Conservation (phyloP, 371 early-diverging fungal species). For the Catenaria anguillulae region DNA sequence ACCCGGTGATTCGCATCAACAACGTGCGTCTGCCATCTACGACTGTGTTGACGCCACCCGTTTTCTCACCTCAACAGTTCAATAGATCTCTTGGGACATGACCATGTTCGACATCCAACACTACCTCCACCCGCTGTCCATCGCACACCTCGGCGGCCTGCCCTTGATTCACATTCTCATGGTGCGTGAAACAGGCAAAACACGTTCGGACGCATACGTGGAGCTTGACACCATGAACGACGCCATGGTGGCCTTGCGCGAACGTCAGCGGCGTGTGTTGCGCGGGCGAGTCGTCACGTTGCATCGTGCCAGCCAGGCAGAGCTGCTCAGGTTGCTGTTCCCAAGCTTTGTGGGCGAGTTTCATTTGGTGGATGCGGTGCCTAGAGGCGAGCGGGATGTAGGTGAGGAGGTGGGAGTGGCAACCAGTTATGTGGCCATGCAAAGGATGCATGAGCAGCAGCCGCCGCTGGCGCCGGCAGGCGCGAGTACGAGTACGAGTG, state of each 20-base stretch:
- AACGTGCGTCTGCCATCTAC: too few relatives aligned
- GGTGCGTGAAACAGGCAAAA: conserved; percentile 48
- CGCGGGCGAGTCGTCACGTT: conserved; percentile 47
- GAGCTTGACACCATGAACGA: conserved; percentile 42
- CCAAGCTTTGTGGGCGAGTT: conserved; percentile 50
- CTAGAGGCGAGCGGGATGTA: too few relatives aligned
- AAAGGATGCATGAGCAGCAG: too few relatives aligned
- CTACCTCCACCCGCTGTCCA: conserved; percentile 15
- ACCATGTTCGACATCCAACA: conserved; percentile 16
- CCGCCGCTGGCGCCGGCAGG: too few relatives aligned
- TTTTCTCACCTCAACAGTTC: neutral
- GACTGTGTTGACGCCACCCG: too few relatives aligned
- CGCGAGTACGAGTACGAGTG: too few relatives aligned
- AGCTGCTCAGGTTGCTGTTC: conserved; percentile 44
- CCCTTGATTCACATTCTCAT: conserved; percentile 29
- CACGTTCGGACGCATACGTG: conserved; percentile 44
- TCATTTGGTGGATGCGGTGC: conserved; percentile 19
- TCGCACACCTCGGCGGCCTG: conserved; percentile 16
- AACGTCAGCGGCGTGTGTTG: conserved; percentile 2
- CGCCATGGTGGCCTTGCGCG: conserved; percentile 9
- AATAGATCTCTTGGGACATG: conserved; percentile 25
- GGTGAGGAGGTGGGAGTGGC: too few relatives aligned
- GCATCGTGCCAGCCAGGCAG: conserved; percentile 43
- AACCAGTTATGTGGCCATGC: too few relatives aligned
- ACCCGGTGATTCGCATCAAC: conserved; percentile 21